Evolutionary conservation across 1,284 basidiomycete genomes (phyloP).

Genomic region (Stygiomarasmius scandens): DNA sequence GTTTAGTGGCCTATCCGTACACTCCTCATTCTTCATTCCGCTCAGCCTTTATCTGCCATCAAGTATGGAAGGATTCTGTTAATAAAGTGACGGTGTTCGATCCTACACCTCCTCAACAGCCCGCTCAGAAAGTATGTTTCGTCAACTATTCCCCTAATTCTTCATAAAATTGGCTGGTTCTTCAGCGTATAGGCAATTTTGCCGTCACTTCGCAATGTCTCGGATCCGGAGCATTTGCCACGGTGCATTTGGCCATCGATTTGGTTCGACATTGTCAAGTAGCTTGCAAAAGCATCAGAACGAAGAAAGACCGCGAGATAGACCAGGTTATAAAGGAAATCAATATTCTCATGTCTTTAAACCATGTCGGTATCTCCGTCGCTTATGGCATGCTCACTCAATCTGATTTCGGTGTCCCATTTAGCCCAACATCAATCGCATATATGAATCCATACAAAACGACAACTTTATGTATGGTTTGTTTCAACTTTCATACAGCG

Average conservation of each 20-base stretch:
- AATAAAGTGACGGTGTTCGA: constrained; percentile 62
- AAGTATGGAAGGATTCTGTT: constrained; percentile 53
- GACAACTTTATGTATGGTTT: constrained; percentile 56
- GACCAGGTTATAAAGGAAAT: constrained; percentile 77
- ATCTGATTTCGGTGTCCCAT: not conserved
- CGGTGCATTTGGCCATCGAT: constrained; percentile 77
- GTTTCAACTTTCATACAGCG: too few species aligned
- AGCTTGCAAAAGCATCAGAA: constrained; percentile 80
- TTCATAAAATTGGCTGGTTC: too few species aligned
- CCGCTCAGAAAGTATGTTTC: constrained; percentile 50
- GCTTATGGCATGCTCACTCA: too few species aligned
- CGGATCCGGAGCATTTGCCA: constrained; percentile 80
- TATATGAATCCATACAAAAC: constrained; percentile 69
- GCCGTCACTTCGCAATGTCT: constrained; percentile 74
- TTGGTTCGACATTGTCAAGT: constrained; percentile 66
- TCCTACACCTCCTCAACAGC: constrained; percentile 57
- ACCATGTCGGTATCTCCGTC: constrained; percentile 56
- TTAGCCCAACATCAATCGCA: constrained; percentile 81
- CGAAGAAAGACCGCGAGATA: constrained; percentile 56
- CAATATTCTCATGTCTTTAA: constrained; percentile 64
- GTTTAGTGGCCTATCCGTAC: not conserved
- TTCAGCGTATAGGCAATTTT: constrained; percentile 61
- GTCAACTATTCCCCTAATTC: constrained; percentile 1
- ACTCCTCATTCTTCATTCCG: not conserved
- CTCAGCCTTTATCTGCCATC: constrained; percentile 67